Evolutionary conservation across 306 rosid species (phyloP).

Genomic region (Sphenostylis stenocarpa): DNA sequence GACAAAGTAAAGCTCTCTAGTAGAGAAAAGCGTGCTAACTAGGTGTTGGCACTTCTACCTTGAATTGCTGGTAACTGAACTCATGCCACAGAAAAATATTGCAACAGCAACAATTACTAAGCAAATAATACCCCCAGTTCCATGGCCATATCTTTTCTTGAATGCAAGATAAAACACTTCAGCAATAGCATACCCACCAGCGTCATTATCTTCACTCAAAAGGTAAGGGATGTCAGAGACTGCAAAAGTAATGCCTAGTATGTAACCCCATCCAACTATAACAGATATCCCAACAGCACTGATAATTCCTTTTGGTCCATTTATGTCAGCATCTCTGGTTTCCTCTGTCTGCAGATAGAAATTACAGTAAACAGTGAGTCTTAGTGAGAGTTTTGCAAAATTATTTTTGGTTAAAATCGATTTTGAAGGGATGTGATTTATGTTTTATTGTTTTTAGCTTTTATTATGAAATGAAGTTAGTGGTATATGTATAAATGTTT

Average conservation of each 20-base stretch:
- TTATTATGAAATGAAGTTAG: too few relatives aligned
- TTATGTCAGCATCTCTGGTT: slow-evolving; percentile 83
- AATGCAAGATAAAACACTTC: slow-evolving; percentile 83
- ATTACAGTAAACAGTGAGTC: slow-evolving; percentile 24
- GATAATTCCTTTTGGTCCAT: slow-evolving; percentile 96
- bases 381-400: not conserved
- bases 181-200: slow-evolving; percentile 98
- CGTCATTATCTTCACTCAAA: slow-evolving; percentile 72
- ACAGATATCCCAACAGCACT: slow-evolving; percentile 89
- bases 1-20: slow-evolving; percentile 14
- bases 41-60: slow-evolving; percentile 49
- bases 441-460: too few relatives aligned
- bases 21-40: not conserved
- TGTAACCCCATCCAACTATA: slow-evolving; percentile 88
- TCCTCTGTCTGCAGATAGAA: slow-evolving; percentile 78
- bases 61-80: slow-evolving; percentile 96
- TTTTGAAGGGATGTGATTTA: too few relatives aligned
- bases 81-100: slow-evolving; percentile 96
- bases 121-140: slow-evolving; percentile 93
- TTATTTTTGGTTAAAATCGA: too few relatives aligned
- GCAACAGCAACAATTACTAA: slow-evolving; percentile 83
- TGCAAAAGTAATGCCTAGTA: slow-evolving; percentile 88
- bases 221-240: slow-evolving; percentile 71
- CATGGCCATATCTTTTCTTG: slow-evolving; percentile 85
- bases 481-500: too few relatives aligned